These are phyloP conservation scores for Fusarium citri DNA, from an alignment of 2,329 filamentous ascomycete species.

Conservation along the genomic window DNA sequence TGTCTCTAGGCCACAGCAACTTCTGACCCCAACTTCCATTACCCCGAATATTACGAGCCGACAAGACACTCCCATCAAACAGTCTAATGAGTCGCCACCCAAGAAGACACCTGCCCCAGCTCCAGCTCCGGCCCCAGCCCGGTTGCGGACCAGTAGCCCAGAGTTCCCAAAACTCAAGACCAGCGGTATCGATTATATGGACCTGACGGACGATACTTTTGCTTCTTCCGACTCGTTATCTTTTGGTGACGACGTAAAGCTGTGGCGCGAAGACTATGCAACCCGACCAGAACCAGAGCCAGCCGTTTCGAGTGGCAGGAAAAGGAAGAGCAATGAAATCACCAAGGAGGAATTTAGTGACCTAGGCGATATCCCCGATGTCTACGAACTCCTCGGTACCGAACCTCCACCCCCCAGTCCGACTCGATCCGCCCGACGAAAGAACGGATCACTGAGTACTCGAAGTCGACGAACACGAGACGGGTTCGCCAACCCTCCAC, in stretches of 20 bases:
- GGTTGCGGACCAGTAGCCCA: slow-evolving; percentile 39
- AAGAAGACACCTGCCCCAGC: slow-evolving; percentile 38
- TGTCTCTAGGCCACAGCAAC: slow-evolving; percentile 54
- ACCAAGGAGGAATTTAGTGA: slow-evolving; percentile 52
- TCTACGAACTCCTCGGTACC: slow-evolving; percentile 61
- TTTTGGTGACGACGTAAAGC: slow-evolving; percentile 53
- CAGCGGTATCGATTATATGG: slow-evolving; percentile 54
- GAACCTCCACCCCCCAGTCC: slow-evolving; percentile 54
- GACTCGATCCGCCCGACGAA: slow-evolving; percentile 41
- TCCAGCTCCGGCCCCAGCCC: slow-evolving; percentile 14
- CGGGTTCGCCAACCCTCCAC: slow-evolving; percentile 6
- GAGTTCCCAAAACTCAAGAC: slow-evolving; percentile 53
- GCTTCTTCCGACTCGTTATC: slow-evolving; percentile 51
- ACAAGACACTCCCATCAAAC: slow-evolving; percentile 30
- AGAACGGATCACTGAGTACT: slow-evolving; percentile 33
- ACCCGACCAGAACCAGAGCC: slow-evolving; percentile 55
- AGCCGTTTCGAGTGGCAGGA: slow-evolving; percentile 57
- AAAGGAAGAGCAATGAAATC: slow-evolving; percentile 65
- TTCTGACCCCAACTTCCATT: slow-evolving; percentile 54
- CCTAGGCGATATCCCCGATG: slow-evolving; percentile 65
- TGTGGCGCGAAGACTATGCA: slow-evolving; percentile 59
- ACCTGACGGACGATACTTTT: slow-evolving; percentile 54
- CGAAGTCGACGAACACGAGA: slow-evolving; percentile 35
- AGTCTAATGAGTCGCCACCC: slow-evolving; percentile 39
- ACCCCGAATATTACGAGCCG: slow-evolving; percentile 35